Base-by-base conservation (phyloP, 306 rosid species). In the Trifolium subterraneum region DNA sequence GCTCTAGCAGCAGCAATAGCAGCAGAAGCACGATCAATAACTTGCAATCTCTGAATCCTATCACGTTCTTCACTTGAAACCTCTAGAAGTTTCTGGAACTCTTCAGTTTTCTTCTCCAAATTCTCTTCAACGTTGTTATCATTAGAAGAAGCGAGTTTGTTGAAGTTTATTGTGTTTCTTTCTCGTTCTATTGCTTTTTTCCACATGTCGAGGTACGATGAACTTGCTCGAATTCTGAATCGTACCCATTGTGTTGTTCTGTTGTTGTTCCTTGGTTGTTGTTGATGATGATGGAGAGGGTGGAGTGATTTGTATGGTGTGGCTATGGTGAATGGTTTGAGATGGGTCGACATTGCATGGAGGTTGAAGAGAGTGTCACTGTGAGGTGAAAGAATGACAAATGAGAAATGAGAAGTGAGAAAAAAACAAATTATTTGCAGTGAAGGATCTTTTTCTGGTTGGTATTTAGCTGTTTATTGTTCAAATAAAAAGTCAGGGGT, bases 21-120 rank as follows among this genome's bases (percentile, higher is more conserved):
- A 4, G 98, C 98, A 5, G 93, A 86, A 0, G 98, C 98, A 29
- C 98, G 88, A 86, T 95, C 97, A 66, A 95, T 77, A 22, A 94
- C 90, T 86, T 94, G 97, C 84, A 91, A 75, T 35, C 94, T 79
- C 90, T 94, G 97, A 70, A 84, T 11, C 64, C 84, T 81, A 38
- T 94, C 96, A 67, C 99, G 88, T 66, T 95, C 97, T 10, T 95
- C 96, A 16, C 11, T 68, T 6, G 99, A 69, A 78, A 92, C 89
- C 51, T 81, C 71, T 19, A 95, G 89, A 86, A 95, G 84, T 88
- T 87, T 87, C 77, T 87, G 78, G 63, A 95, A 95, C 74, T 95
- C 90, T 63, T 11, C 71, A 51, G 83, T 92, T 85, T 90, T 92
- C 91, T 73, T 77, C 81, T 85, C 83, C 85, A 95, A 12, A 8